Conservation (phyloP, 2,329 filamentous ascomycete species). For the Didymella exigua region DNA sequence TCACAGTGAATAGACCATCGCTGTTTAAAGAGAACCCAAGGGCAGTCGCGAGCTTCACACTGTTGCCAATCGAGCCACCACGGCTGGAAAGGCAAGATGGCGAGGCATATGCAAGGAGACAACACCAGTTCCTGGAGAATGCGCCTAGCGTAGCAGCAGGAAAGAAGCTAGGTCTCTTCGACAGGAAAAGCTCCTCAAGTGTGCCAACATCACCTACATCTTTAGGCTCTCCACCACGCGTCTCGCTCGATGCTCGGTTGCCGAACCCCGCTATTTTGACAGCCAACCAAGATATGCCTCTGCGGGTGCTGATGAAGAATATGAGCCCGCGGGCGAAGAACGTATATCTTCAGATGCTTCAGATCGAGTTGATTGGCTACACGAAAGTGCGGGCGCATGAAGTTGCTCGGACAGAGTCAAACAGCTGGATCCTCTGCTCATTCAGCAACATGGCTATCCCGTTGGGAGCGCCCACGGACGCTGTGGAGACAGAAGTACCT, state of each 20-base stretch:
- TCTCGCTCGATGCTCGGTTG: conserved; percentile 81
- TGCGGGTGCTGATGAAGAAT: conserved; percentile 80
- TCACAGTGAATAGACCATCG: conserved; percentile 86
- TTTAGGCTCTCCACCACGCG: conserved; percentile 52
- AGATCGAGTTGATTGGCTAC: conserved; percentile 79
- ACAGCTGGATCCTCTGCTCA: conserved; percentile 76
- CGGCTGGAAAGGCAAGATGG: conserved; percentile 69
- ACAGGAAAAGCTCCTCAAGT: conserved; percentile 41
- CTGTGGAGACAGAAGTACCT: conserved; percentile 70
- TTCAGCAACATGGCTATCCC: conserved; percentile 73
- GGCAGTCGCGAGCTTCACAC: conserved; percentile 67
- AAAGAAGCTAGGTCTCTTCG: conserved; percentile 68
- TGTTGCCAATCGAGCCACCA: conserved; percentile 91
- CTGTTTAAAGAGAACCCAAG: conserved; percentile 91
- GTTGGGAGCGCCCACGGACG: conserved; percentile 63
- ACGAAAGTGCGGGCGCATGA: conserved; percentile 82
- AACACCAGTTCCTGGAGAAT: conserved; percentile 61
- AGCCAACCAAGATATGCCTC: conserved; percentile 82
- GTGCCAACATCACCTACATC: conserved; percentile 29
- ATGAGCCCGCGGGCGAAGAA: conserved; percentile 70
- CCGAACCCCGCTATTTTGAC: conserved; percentile 88
- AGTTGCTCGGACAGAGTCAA: conserved; percentile 70
- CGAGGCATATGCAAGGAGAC: conserved; percentile 82
- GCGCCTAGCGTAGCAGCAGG: conserved; percentile 41
- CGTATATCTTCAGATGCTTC: conserved; percentile 76